Evolutionary conservation across 164 flowering plant species (phyloP).

Genomic region (Tetrastigma voinierianum): DNA sequence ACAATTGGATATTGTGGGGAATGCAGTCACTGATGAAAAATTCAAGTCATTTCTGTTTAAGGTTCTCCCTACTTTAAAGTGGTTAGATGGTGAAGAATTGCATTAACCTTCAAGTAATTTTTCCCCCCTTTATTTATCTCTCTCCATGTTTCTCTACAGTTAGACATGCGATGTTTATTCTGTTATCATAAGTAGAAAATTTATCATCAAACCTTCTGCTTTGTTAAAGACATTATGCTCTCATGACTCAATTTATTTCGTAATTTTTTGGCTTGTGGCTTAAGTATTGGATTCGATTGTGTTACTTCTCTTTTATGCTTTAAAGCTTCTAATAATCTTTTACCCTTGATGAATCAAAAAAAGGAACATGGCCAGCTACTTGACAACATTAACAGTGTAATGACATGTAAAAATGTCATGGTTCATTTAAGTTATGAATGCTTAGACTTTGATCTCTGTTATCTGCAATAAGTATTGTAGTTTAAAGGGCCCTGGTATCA

Average conservation of each 20-base stretch:
- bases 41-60: slow-evolving; percentile 46
- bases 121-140: not conserved
- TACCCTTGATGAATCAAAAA: no score
- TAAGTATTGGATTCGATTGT: no score
- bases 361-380: no score
- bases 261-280: not conserved
- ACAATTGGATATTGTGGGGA: slow-evolving; percentile 59
- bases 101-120: slow-evolving; percentile 7
- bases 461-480: no score
- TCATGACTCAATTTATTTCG: not conserved
- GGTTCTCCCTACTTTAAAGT: slow-evolving; percentile 52
- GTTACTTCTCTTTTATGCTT: no score
- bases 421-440: no score
- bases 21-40: slow-evolving; percentile 48
- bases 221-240: not conserved
- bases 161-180: not conserved
- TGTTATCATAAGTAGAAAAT: not conserved
- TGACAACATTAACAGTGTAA: no score
- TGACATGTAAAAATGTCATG: no score
- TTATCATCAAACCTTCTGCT: not conserved
- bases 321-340: no score
- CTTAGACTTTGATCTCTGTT: no score
- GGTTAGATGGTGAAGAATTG: slow-evolving; percentile 60
- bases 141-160: not conserved
- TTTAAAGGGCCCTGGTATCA: no score